Conservation (phyloP, 1,284 basidiomycete genomes). For the Cryptococcus neoformans region DNA sequence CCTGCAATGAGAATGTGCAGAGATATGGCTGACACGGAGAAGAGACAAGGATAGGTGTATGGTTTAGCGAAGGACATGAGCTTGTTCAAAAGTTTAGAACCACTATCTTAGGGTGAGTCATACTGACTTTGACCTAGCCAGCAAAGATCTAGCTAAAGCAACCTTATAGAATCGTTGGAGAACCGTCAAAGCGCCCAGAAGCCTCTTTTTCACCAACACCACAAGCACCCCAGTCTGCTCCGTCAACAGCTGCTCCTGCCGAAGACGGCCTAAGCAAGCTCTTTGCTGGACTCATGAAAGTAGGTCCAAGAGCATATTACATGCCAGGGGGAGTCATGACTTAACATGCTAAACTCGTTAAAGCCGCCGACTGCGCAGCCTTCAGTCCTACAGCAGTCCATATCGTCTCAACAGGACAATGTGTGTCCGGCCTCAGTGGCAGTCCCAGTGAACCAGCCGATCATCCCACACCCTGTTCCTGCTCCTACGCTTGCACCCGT, state of each 20-base stretch:
- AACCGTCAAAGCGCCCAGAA: slow-evolving; percentile 26
- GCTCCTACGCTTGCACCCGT: neutral
- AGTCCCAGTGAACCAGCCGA: no score
- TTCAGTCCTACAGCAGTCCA: no score
- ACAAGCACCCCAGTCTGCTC: neutral
- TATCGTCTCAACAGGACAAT: no score
- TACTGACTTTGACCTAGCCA: neutral
- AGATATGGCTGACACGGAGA: neutral
- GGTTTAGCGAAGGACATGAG: slow-evolving; percentile 36
- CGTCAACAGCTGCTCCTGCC: neutral
- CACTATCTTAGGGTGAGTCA: slow-evolving; percentile 28
- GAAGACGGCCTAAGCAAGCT: slow-evolving; percentile 37
- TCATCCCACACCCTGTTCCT: neutral
- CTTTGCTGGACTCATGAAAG: slow-evolving; percentile 34
- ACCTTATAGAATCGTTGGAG: slow-evolving; percentile 34
- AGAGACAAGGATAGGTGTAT: slow-evolving; percentile 30
- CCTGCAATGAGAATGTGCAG: neutral
- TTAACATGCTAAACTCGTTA: neutral
- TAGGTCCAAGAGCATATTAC: slow-evolving; percentile 2
- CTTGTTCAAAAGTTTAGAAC: slow-evolving; percentile 27
- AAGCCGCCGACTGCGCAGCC: no score
- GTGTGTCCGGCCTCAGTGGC: no score
- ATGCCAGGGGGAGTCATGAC: neutral
- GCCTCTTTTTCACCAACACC: neutral
- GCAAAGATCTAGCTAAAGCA: neutral